A percentile compares a stretch with the other conserved stretches of the same genome.
These are phyloP conservation scores for Aspergillus mulundensis DNA, from an alignment of 495 filamentous ascomycete species.

Conservation along the genomic window DNA sequence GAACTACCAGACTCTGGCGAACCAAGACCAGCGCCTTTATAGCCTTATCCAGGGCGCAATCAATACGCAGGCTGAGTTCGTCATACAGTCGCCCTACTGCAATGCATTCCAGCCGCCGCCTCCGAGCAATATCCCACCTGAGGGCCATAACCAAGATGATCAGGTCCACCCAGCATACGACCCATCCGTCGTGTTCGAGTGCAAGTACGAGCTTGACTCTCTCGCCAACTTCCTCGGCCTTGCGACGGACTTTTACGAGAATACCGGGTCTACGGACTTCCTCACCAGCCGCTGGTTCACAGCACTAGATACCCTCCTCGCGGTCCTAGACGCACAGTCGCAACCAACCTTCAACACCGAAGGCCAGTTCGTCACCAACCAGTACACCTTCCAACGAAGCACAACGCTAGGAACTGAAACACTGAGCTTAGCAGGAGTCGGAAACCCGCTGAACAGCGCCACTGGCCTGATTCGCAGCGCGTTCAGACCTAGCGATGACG, in stretches of 20 bases:
- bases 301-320: conserved; percentile 70
- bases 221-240: conserved; percentile 87
- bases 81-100: conserved; percentile 94
- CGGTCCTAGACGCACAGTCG: conserved; percentile 72
- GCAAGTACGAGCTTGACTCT: conserved; percentile 98
- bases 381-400: conserved; percentile 79
- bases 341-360: conserved; percentile 71
- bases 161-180: conserved; percentile 83
- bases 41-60: conserved; percentile 89
- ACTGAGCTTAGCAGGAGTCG: conserved; percentile 71
- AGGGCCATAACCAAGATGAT: conserved; percentile 74
- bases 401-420: conserved; percentile 89
- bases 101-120: conserved; percentile 96
- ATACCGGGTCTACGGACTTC: conserved; percentile 73
- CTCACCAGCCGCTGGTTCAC: conserved; percentile 73
- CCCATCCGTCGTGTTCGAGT: conserved; percentile 83
- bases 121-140: conserved; percentile 65
- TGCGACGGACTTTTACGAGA: conserved; percentile 77
- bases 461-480: conserved; percentile 87
- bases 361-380: conserved; percentile 60
- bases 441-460: conserved; percentile 82
- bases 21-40: conserved; percentile 68
- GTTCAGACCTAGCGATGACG: conserved; percentile 95
- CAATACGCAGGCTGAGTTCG: conserved; percentile 92
- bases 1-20: conserved; percentile 82